phyloP scores from a whole-genome alignment of 148 eudicot species.

The Silene conica region DNA sequence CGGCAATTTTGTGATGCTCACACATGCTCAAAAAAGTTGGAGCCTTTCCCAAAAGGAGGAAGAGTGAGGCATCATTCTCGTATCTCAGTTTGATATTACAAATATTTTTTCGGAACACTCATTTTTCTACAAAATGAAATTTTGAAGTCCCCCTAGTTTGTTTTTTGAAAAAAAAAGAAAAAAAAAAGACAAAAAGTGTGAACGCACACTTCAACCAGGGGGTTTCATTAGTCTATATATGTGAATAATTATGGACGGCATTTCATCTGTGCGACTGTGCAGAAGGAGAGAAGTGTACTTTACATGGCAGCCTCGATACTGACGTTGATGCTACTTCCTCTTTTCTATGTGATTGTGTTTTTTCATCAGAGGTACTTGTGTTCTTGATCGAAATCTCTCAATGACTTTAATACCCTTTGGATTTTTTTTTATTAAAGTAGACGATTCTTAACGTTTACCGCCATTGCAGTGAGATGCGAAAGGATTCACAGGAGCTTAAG shows the following conservation, averaged over 20 bases:
- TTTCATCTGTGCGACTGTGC: constrained; percentile 36
- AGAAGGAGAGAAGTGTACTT: constrained; percentile 73
- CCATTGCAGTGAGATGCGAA: constrained; percentile 63
- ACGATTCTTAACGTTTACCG: constrained; percentile 10
- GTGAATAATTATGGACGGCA: background rate
- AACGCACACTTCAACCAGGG: background rate
- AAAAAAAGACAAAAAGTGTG: background rate
- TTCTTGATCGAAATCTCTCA: constrained; percentile 2
- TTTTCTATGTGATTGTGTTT: constrained; percentile 76
- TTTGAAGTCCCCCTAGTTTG: background rate
- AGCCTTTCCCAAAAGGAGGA: constrained; percentile 75
- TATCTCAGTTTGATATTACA: background rate
- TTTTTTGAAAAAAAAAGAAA: too few species aligned
- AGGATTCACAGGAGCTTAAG: constrained; percentile 62
- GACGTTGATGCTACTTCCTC: constrained; percentile 79
- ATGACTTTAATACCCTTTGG: background rate
- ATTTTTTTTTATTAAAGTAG: background rate
- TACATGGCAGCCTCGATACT: constrained; percentile 73
- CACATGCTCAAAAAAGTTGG: constrained; percentile 56
- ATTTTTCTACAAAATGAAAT: background rate
- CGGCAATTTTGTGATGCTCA: constrained; percentile 93
- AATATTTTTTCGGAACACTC: background rate
- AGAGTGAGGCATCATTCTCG: constrained; percentile 45
- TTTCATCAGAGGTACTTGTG: constrained; percentile 66
- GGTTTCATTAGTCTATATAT: background rate